Percentiles rank a stretch among this genome's conserved stretches.
Conservation (phyloP, 208 protist species). For the Wallacemonas sp. region DNA sequence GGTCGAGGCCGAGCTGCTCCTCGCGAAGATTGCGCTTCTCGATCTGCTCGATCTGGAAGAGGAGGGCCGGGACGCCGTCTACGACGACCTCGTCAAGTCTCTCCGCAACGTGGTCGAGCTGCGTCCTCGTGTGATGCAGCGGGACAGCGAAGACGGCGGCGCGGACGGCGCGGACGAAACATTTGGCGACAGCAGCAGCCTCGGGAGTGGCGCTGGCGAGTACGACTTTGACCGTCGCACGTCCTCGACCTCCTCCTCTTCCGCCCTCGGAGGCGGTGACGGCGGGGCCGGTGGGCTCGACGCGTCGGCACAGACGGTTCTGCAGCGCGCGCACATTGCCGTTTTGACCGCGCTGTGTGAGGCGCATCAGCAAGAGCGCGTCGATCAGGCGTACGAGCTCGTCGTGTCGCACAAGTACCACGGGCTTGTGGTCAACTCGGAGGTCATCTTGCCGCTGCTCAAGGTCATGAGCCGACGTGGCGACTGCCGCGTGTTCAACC, state of each 20-base stretch:
- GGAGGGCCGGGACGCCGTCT: slow-evolving; percentile 52
- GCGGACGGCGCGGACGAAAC: neutral
- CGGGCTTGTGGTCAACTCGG: slow-evolving; percentile 68
- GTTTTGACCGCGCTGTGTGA: slow-evolving; percentile 59
- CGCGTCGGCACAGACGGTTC: slow-evolving; percentile 29
- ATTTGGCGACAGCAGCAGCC: slow-evolving; percentile 7
- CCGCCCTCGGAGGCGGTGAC: neutral
- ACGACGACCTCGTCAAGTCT: slow-evolving; percentile 73
- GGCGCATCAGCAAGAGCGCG: slow-evolving; percentile 56
- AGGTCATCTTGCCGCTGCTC: slow-evolving; percentile 61
- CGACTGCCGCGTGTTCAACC: slow-evolving; percentile 85
- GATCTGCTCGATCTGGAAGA: slow-evolving; percentile 61
- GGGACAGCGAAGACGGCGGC: neutral
- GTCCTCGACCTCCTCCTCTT: neutral
- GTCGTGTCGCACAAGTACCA: slow-evolving; percentile 90
- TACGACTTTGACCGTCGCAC: slow-evolving; percentile 14
- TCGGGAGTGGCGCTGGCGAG: slow-evolving; percentile 8
- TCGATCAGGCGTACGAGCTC: slow-evolving; percentile 83
- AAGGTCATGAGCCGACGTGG: slow-evolving; percentile 64
- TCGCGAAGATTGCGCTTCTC: slow-evolving; percentile 68
- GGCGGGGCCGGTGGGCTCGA: slow-evolving; percentile 21
- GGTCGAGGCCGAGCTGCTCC: slow-evolving; percentile 75
- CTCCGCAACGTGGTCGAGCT: slow-evolving; percentile 80
- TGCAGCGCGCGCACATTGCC: slow-evolving; percentile 52
- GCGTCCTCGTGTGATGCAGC: slow-evolving; percentile 35